These are phyloP conservation scores for Letharia columbiana DNA, from an alignment of 495 filamentous ascomycete species.

Conservation along the genomic window DNA sequence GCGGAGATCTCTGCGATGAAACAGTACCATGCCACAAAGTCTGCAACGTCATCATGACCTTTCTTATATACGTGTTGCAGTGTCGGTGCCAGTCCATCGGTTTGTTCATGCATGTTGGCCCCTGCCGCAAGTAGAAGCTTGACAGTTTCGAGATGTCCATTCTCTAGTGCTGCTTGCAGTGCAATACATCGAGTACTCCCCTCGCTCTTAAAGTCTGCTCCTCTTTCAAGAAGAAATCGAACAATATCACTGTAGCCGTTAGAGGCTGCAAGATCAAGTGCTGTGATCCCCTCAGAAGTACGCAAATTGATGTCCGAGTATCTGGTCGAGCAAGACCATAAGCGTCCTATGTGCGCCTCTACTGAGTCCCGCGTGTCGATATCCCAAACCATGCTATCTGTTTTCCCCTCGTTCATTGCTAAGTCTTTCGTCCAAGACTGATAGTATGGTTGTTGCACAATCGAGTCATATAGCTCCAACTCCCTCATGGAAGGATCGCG, in stretches of 20 bases:
- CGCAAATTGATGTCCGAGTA: not conserved
- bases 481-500: not conserved
- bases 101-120: not conserved
- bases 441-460: conserved; percentile 4
- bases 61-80: not conserved
- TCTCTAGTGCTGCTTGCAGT: conserved; percentile 6
- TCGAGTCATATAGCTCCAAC: not conserved
- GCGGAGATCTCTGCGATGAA: too few species aligned
- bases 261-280: conserved; percentile 6
- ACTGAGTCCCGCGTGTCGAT: not conserved
- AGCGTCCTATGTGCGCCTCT: not conserved
- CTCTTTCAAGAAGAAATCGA: not conserved
- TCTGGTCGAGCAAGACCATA: not conserved
- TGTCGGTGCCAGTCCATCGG: not conserved
- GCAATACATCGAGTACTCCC: conserved; percentile 2
- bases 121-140: conserved; percentile 9
- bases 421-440: not conserved
- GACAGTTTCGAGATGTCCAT: conserved; percentile 10
- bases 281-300: not conserved
- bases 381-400: not conserved
- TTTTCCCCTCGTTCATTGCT: not conserved
- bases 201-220: conserved; percentile 8
- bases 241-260: conserved; percentile 3
- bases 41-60: not conserved
- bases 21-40: too few species aligned